Evolutionary conservation across 2,329 filamentous ascomycete genomes (phyloP), one percentile per base, ranked within the genome.

Genomic region (Colletotrichum caudatum): DNA sequence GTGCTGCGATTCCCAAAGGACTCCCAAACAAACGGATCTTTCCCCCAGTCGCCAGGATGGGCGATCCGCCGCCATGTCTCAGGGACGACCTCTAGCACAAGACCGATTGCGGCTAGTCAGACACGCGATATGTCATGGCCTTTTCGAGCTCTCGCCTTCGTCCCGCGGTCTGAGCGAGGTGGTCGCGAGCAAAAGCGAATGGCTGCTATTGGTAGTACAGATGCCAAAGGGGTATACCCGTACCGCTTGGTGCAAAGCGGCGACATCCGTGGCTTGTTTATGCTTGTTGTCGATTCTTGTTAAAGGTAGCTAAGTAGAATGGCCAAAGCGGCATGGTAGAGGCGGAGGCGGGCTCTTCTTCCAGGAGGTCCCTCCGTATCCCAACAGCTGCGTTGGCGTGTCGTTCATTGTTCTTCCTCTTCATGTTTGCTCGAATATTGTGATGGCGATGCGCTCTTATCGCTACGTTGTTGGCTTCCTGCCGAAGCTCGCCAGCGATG

Each of bases 1-100:
- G n/a, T 16, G 18, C 29, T 54, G 33, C 2, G 53, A 1, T 35
- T 56, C 4, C 18, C 53, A 2, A 3, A 5, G 6, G 29, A 29
- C 29, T 16, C 4, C 20, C 51, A 6, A 11, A 6, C 2, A n/a
- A n/a, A 16, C 33, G 20, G 6, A 23, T 23, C 20, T 20, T n/a
- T 57, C 20, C 20, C 54, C 20, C 54, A 5, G 20, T 20, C 16
- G 2, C 33, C 33, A 39, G 33, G 54, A 57, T 18, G 9, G n/a
- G n/a, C 54, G 11, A 57, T 57, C 20, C 20, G 33, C 35, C 54
- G 12, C 54, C 54, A 16, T n/a, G 53, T 56, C 53, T 56, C 53
- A 56, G 53, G 33, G 35, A 56, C 20, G 12, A 14, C 16, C n/a
- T 33, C 53, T 37, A 37, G 3, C 53, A 37, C 37, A 33, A 33